These are phyloP conservation scores for Penicillium sp. DNA, from an alignment of 2,329 filamentous ascomycete genomes.

Conservation along the genomic window DNA sequence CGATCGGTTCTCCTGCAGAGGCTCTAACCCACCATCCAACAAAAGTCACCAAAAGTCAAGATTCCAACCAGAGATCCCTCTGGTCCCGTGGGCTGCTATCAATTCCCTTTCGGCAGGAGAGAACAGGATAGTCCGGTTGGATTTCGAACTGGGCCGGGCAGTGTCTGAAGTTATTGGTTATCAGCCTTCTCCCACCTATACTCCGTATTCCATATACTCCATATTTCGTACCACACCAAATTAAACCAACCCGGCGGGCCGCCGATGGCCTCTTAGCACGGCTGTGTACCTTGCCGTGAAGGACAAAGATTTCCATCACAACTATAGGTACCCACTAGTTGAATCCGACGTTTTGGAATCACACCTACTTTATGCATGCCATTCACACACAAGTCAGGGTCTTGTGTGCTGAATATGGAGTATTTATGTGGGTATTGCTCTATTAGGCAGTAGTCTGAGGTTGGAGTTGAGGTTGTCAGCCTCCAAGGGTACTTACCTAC, in stretches of 20 bases:
- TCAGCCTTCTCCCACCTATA: neutral
- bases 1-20: neutral
- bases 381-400: neutral
- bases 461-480: neutral
- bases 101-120: neutral
- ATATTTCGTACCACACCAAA: neutral
- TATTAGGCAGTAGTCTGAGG: conserved; percentile 1
- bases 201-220: too few species aligned
- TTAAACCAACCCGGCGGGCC: neutral
- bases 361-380: conserved; percentile 1
- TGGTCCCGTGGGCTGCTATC: neutral
- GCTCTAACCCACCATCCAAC: neutral
- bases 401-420: too few species aligned
- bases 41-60: neutral
- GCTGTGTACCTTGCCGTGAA: neutral
- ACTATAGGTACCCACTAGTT: neutral
- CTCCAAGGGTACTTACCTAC: neutral
- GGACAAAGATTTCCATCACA: neutral
- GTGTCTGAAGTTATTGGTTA: neutral
- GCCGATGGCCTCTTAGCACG: neutral
- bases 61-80: neutral
- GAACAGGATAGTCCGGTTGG: neutral
- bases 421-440: neutral
- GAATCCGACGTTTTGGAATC: neutral
- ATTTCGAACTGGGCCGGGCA: neutral